A percentile compares a stretch with the other conserved stretches of the same genome.
phyloP scores from a whole-genome alignment of 1,139 yeast genomes.

The Diutina ranongensis region DNA sequence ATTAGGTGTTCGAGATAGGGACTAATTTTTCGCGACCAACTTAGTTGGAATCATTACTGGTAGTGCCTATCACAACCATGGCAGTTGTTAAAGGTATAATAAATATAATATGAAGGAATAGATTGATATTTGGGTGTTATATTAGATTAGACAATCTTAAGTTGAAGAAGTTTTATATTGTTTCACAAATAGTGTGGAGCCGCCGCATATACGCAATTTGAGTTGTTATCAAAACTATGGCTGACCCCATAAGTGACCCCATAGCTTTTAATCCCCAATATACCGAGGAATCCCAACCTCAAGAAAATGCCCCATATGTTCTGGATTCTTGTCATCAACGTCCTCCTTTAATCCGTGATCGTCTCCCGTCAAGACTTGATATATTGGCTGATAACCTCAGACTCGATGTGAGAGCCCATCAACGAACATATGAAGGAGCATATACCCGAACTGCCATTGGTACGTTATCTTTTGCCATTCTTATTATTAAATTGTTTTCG shows the following conservation, averaged over 20 bases:
- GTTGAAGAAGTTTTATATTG: too few relatives aligned
- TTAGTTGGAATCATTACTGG: too few relatives aligned
- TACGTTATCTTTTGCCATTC: constrained; percentile 24
- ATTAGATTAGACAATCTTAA: too few relatives aligned
- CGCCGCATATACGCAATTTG: neutral
- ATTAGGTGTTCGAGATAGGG: too few relatives aligned
- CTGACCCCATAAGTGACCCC: neutral
- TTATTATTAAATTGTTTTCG: constrained; percentile 39
- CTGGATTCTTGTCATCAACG: neutral
- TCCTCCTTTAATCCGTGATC: neutral
- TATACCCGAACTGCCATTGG: constrained; percentile 43
- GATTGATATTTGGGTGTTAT: too few relatives aligned
- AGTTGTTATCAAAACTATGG: too few relatives aligned
- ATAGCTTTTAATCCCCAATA: neutral
- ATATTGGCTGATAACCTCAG: constrained; percentile 26
- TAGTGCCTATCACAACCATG: too few relatives aligned
- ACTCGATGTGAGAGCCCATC: constrained; percentile 48
- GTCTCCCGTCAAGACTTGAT: constrained; percentile 7
- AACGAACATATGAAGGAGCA: constrained; percentile 52
- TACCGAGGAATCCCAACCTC: neutral
- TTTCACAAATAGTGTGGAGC: neutral
- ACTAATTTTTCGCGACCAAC: neutral
- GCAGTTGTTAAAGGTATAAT: too few relatives aligned
- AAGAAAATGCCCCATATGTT: neutral
- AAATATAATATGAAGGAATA: too few relatives aligned